Conservation (phyloP, 257 asterid genomes). For the Pogostemon cablin region DNA sequence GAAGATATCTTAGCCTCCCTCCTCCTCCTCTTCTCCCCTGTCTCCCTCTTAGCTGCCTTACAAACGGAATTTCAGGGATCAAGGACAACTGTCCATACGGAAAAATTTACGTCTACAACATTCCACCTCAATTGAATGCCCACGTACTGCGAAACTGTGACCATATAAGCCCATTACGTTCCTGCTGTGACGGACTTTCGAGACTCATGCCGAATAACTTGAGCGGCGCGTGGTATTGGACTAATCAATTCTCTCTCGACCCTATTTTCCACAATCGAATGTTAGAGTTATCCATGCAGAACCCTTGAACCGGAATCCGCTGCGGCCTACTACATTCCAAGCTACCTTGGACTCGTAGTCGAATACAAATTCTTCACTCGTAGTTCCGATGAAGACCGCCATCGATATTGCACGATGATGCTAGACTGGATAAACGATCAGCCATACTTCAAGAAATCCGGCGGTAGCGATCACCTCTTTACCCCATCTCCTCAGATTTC, state of each 20-base stretch:
- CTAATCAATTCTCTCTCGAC: constrained; percentile 54
- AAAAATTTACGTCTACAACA: constrained; percentile 49
- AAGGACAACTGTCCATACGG: constrained; percentile 42
- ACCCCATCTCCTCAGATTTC: constrained; percentile 62
- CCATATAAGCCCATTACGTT: constrained; percentile 42
- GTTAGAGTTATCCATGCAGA: constrained; percentile 43
- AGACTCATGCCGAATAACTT: constrained; percentile 40
- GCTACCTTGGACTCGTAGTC: constrained; percentile 61
- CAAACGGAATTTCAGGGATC: background rate
- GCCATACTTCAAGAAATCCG: constrained; percentile 36
- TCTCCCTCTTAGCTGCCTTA: constrained; percentile 4
- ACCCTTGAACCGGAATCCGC: constrained; percentile 52
- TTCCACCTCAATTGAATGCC: constrained; percentile 45
- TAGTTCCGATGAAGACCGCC: constrained; percentile 44
- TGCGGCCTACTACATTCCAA: constrained; percentile 55
- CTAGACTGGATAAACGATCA: constrained; percentile 48
- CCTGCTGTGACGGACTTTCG: constrained; percentile 46
- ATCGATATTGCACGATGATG: constrained; percentile 42
- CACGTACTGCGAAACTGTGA: constrained; percentile 42
- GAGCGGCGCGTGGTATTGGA: constrained; percentile 51
- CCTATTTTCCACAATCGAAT: constrained; percentile 52
- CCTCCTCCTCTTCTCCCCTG: constrained; percentile 33
- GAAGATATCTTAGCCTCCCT: constrained; percentile 24
- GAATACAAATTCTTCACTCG: constrained; percentile 52
- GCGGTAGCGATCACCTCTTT: constrained; percentile 57